phyloP scores from a whole-genome alignment of 495 filamentous ascomycete species.

The Penicillium paradoxum region DNA sequence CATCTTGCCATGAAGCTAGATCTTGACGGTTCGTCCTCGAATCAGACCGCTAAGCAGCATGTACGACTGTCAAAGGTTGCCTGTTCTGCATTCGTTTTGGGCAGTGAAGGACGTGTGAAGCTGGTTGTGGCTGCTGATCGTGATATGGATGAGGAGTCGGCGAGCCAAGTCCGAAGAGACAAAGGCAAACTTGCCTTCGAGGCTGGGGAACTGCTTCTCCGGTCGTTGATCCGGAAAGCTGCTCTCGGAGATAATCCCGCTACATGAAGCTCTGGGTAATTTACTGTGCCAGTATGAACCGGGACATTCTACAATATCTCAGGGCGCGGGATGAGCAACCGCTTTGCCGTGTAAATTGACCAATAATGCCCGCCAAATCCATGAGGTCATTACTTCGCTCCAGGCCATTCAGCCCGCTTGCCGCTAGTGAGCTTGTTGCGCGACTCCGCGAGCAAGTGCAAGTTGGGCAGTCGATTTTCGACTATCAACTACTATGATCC shows the following conservation, averaged over 20 bases:
- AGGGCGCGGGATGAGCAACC: neutral
- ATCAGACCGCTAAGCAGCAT: constrained; percentile 23
- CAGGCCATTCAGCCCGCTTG: neutral
- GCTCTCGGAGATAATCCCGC: constrained; percentile 17
- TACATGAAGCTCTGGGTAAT: constrained; percentile 13
- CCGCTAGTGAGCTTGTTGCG: too few relatives aligned
- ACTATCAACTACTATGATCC: neutral
- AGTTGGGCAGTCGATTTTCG: too few relatives aligned
- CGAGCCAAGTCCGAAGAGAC: neutral
- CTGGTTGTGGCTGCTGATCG: constrained; percentile 33
- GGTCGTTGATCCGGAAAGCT: constrained; percentile 25
- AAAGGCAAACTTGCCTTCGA: constrained; percentile 9
- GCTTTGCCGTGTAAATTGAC: neutral
- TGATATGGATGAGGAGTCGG: constrained; percentile 12
- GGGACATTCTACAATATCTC: neutral
- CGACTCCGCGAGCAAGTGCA: neutral
- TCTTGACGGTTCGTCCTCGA: constrained; percentile 20
- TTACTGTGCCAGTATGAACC: neutral
- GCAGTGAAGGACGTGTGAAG: constrained; percentile 50
- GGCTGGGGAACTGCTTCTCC: constrained; percentile 30
- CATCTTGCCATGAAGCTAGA: constrained; percentile 49
- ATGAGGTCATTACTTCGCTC: neutral
- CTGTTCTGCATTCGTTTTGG: constrained; percentile 51
- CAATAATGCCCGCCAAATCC: neutral
- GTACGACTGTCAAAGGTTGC: constrained; percentile 47